phyloP scores from a whole-genome alignment of 306 rosid genomes.

The Hippophae tibetana region DNA sequence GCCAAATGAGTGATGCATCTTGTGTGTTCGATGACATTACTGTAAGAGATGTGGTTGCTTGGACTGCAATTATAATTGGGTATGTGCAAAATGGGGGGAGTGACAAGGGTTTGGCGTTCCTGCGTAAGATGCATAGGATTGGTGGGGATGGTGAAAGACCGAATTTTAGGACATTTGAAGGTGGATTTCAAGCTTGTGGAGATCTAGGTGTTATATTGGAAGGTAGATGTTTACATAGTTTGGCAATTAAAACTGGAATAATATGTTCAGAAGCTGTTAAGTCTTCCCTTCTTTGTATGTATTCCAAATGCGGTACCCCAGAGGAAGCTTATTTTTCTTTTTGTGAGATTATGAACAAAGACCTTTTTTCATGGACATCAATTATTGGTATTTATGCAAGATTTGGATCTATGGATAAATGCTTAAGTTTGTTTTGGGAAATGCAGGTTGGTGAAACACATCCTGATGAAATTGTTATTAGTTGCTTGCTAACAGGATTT shows the following conservation, averaged over 20 bases:
- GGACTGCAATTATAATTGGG: slow-evolving; percentile 70
- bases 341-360: slow-evolving; percentile 37
- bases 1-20: slow-evolving; percentile 32
- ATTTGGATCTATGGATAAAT: slow-evolving; percentile 43
- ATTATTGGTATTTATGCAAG: slow-evolving; percentile 53
- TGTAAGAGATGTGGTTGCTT: slow-evolving; percentile 60
- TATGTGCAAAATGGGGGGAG: slow-evolving; percentile 56
- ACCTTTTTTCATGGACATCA: slow-evolving; percentile 61
- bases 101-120: slow-evolving; percentile 51
- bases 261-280: slow-evolving; percentile 32
- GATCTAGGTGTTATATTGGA: slow-evolving; percentile 36
- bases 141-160: slow-evolving; percentile 43
- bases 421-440: slow-evolving; percentile 39
- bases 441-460: slow-evolving; percentile 36
- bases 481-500: slow-evolving; percentile 57
- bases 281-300: slow-evolving; percentile 58
- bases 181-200: slow-evolving; percentile 74
- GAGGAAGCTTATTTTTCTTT: slow-evolving; percentile 45
- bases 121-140: slow-evolving; percentile 54
- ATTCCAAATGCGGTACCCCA: slow-evolving; percentile 53
- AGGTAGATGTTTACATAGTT: slow-evolving; percentile 63
- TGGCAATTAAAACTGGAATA: slow-evolving; percentile 46
- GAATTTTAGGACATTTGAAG: slow-evolving; percentile 56
- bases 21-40: slow-evolving; percentile 52
- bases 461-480: slow-evolving; percentile 54